Percentiles rank a stretch among this genome's conserved stretches.
Conservation (phyloP, 2,329 filamentous ascomycete species). For the Dactylellina drechsleri region DNA sequence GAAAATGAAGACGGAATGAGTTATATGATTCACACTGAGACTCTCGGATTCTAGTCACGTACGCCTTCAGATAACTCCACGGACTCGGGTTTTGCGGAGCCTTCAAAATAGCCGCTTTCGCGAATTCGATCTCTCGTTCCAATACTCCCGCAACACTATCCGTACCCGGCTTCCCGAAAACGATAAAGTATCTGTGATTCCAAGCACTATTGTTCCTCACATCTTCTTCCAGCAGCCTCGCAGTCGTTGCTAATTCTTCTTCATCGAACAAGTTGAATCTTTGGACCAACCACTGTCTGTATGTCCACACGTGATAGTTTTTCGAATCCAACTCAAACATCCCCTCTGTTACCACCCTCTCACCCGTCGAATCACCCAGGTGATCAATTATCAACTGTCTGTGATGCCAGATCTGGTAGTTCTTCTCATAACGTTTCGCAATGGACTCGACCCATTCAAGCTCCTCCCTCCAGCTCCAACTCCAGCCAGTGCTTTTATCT, state of each 20-base stretch:
- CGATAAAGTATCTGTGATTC: conserved; percentile 96
- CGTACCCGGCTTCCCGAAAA: conserved; percentile 67
- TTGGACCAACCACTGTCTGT: conserved; percentile 77
- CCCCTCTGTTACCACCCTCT: conserved; percentile 77
- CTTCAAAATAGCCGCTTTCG: conserved; percentile 75
- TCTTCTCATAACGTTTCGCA: conserved; percentile 86
- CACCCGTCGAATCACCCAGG: conserved; percentile 70
- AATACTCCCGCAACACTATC: conserved; percentile 69
- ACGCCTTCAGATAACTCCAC: conserved; percentile 86
- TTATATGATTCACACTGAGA: conserved; percentile 64
- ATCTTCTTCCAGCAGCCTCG: conserved; percentile 78
- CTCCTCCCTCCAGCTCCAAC: conserved; percentile 67
- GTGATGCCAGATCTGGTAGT: conserved; percentile 97
- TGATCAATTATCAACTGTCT: conserved; percentile 73
- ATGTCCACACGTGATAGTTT: conserved; percentile 99
- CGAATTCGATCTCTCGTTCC: conserved; percentile 79
- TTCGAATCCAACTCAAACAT: conserved; percentile 91
- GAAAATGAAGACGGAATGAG: conserved; percentile 63
- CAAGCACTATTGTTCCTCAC: conserved; percentile 96
- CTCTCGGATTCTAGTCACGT: conserved; percentile 25
- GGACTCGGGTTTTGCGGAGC: conserved; percentile 94
- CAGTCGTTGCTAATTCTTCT: conserved; percentile 76
- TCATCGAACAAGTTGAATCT: conserved; percentile 69
- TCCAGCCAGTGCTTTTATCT: conserved; percentile 4
- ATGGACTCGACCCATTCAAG: conserved; percentile 86